Evolutionary conservation across 2,329 filamentous ascomycete genomes (phyloP).

Genomic region (Penicillium polonicum): DNA sequence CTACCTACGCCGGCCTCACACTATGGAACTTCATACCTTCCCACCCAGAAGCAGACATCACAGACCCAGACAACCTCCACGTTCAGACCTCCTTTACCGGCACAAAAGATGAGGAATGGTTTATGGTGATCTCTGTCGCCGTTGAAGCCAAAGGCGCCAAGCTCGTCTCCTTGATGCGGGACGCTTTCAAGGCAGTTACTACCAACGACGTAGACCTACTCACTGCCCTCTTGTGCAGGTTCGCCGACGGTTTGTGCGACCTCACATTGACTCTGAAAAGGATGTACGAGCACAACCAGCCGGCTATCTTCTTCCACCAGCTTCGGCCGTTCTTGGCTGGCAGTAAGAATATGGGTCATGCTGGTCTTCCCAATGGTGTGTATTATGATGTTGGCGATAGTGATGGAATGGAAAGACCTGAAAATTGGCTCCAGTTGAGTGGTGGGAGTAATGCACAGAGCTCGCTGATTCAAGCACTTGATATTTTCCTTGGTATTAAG

Average conservation of each 20-base stretch:
- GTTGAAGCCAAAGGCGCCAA: slow-evolving; percentile 53
- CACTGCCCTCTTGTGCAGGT: slow-evolving; percentile 40
- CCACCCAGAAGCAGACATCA: slow-evolving; percentile 28
- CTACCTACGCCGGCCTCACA: slow-evolving; percentile 45
- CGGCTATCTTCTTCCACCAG: slow-evolving; percentile 52
- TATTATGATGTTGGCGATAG: slow-evolving; percentile 54
- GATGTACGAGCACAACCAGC: slow-evolving; percentile 53
- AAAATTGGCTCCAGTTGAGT: slow-evolving; percentile 52
- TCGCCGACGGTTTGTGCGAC: slow-evolving; percentile 45
- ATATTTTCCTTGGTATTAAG: slow-evolving; percentile 52
- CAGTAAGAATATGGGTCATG: slow-evolving; percentile 54
- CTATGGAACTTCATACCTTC: slow-evolving; percentile 41
- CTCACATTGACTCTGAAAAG: slow-evolving; percentile 46
- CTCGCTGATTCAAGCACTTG: slow-evolving; percentile 55
- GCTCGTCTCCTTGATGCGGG: slow-evolving; percentile 47
- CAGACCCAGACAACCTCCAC: slow-evolving; percentile 38
- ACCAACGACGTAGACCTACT: slow-evolving; percentile 39
- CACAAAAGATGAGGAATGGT: slow-evolving; percentile 47
- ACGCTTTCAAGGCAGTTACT: slow-evolving; percentile 48
- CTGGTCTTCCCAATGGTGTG: slow-evolving; percentile 52
- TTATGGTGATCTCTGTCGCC: slow-evolving; percentile 53
- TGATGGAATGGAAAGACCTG: slow-evolving; percentile 37
- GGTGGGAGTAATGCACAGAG: slow-evolving; percentile 58
- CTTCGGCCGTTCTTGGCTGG: slow-evolving; percentile 54
- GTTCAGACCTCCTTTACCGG: slow-evolving; percentile 40